These are phyloP conservation scores for Musa troglodytarum DNA, from an alignment of 176 grass and related monocot species.

Conservation along the genomic window DNA sequence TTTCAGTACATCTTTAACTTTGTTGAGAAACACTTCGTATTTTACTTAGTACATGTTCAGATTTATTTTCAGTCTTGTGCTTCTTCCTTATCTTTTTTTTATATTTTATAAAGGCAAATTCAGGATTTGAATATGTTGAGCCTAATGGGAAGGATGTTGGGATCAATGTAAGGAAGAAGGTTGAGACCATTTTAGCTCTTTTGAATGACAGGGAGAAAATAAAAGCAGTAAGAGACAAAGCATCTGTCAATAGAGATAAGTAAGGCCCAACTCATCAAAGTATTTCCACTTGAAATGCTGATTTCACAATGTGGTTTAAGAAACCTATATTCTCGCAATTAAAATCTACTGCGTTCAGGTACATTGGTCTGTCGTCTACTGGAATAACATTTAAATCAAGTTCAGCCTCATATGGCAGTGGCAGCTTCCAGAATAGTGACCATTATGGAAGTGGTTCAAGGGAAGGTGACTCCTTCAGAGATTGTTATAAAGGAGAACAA, in stretches of 20 bases:
- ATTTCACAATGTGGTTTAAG: not conserved
- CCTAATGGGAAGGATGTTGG: conserved; percentile 94
- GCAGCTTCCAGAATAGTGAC: conserved; percentile 36
- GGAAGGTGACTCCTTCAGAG: conserved; percentile 56
- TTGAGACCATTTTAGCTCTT: conserved; percentile 72
- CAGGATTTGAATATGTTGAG: conserved; percentile 89
- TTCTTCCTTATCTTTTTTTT: conserved; percentile 8
- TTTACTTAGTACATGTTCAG: too few species aligned
- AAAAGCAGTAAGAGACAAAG: conserved; percentile 85
- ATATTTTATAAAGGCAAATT: conserved; percentile 49
- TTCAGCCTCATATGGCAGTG: conserved; percentile 52
- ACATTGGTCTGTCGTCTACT: conserved; percentile 80
- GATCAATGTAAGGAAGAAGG: conserved; percentile 98
- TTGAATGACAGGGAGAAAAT: conserved; percentile 92
- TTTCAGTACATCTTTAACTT: conserved; percentile 55
- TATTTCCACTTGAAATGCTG: not conserved
- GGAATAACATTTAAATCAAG: conserved; percentile 86
- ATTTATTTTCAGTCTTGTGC: conserved; percentile 17
- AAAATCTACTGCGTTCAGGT: conserved; percentile 44
- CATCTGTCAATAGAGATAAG: conserved; percentile 80
- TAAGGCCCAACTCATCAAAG: conserved; percentile 28
- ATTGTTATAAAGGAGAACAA: conserved; percentile 50
- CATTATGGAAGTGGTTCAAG: conserved; percentile 71
- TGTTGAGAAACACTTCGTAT: not conserved
- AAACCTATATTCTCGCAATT: not conserved